A percentile compares a stretch with the other conserved stretches of the same genome.
Conservation (phyloP, 148 eudicot genomes). For the Limonium bicolor region DNA sequence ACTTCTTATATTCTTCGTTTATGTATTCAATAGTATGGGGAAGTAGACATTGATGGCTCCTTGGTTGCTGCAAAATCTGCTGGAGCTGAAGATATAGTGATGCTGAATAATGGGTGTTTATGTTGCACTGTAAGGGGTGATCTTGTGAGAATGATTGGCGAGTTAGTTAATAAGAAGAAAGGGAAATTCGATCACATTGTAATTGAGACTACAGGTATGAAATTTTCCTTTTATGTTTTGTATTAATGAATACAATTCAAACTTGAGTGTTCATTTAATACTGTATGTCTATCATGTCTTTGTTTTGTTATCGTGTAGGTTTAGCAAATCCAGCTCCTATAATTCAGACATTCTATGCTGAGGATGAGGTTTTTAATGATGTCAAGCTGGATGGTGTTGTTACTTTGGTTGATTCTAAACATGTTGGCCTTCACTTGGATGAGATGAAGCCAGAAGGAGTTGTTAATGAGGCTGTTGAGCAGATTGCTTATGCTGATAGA, state of each 20-base stretch:
- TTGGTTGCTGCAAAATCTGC: slow-evolving; percentile 81
- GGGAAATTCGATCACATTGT: slow-evolving; percentile 94
- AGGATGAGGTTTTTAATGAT: slow-evolving; percentile 67
- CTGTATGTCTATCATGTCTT: no score
- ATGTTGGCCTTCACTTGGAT: slow-evolving; percentile 60
- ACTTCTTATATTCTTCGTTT: background rate
- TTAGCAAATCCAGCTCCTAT: slow-evolving; percentile 98
- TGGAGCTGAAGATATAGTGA: slow-evolving; percentile 92
- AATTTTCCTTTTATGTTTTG: background rate
- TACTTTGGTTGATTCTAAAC: slow-evolving; percentile 94
- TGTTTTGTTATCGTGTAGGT: slow-evolving; percentile 30
- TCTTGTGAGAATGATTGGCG: slow-evolving; percentile 90
- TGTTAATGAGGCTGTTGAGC: slow-evolving; percentile 91
- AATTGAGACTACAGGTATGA: slow-evolving; percentile 87
- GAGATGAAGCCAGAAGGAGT: slow-evolving; percentile 81
- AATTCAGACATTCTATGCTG: slow-evolving; percentile 97
- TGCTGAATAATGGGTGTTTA: slow-evolving; percentile 96
- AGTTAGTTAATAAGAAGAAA: slow-evolving; percentile 65
- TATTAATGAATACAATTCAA: background rate
- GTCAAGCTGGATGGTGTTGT: slow-evolving; percentile 97
- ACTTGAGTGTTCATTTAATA: no score
- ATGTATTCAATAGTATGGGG: slow-evolving; percentile 23
- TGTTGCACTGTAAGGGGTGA: slow-evolving; percentile 99
- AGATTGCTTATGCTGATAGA: slow-evolving; percentile 82
- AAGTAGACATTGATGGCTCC: slow-evolving; percentile 46